Evolutionary conservation across 306 rosid species (phyloP).

Genomic region (Cicer pinnatifidum): DNA sequence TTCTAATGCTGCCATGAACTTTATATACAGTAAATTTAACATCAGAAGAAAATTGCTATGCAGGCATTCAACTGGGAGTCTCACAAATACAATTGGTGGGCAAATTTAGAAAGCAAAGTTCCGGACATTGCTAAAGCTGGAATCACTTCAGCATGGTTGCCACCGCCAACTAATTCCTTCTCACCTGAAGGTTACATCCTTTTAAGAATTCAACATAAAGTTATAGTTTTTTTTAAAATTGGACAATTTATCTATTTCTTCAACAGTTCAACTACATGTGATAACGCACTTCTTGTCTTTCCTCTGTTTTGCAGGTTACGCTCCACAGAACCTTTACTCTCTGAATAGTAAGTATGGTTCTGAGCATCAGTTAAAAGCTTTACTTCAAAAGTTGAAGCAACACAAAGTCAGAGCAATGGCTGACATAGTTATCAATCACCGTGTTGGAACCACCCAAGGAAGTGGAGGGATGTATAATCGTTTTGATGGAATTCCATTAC

Average conservation of each 20-base stretch:
- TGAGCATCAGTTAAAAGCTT: constrained; percentile 67
- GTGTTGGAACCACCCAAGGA: constrained; percentile 77
- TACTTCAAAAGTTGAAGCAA: constrained; percentile 81
- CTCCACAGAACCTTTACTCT: constrained; percentile 87
- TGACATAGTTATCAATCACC: constrained; percentile 89
- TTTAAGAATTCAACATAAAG: constrained; percentile 30
- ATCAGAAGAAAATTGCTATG: constrained; percentile 18
- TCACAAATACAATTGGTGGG: constrained; percentile 83
- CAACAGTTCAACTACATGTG: neutral
- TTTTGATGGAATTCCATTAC: constrained; percentile 80
- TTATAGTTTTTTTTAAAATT: neutral
- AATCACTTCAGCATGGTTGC: constrained; percentile 89
- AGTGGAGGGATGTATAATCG: constrained; percentile 86
- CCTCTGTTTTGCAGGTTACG: constrained; percentile 62
- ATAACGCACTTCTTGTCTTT: constrained; percentile 8
- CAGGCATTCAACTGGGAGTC: constrained; percentile 98
- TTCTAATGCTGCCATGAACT: constrained; percentile 8
- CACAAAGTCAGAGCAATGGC: constrained; percentile 80
- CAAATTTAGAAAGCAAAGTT: constrained; percentile 68
- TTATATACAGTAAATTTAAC: constrained; percentile 28
- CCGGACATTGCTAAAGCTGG: constrained; percentile 78
- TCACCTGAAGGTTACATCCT: constrained; percentile 73
- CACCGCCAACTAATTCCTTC: constrained; percentile 83
- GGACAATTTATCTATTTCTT: constrained; percentile 23
- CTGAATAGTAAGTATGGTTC: constrained; percentile 80